phyloP scores from a whole-genome alignment of 1,139 yeast genomes.

The Pichia kudriavzevii region DNA sequence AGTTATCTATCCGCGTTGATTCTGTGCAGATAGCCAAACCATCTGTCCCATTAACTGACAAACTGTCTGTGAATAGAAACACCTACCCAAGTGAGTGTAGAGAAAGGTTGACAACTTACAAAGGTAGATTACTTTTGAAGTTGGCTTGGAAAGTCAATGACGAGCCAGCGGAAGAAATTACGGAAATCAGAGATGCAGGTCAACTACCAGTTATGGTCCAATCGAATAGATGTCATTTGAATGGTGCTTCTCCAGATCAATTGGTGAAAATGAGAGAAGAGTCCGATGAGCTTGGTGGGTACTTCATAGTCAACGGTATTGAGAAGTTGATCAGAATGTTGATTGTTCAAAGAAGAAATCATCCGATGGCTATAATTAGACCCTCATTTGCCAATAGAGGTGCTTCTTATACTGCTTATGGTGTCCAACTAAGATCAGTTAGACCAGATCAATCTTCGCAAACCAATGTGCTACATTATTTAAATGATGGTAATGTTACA shows the following conservation, averaged over 20 bases:
- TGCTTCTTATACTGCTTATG: constrained; percentile 77
- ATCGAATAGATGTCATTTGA: constrained; percentile 85
- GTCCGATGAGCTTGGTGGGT: constrained; percentile 94
- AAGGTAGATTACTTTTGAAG: constrained; percentile 67
- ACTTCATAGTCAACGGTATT: constrained; percentile 92
- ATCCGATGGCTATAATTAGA: constrained; percentile 95
- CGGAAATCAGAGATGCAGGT: constrained; percentile 88
- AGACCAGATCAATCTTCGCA: constrained; percentile 97
- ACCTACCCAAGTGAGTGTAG: constrained; percentile 87
- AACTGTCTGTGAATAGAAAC: constrained; percentile 69
- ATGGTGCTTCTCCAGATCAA: constrained; percentile 73
- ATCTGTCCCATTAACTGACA: constrained; percentile 63
- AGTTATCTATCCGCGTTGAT: constrained; percentile 70
- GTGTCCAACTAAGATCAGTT: constrained; percentile 90
- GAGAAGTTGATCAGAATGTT: constrained; percentile 95
- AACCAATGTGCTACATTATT: constrained; percentile 90
- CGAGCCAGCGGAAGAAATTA: constrained; percentile 53
- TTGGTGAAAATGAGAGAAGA: constrained; percentile 79
- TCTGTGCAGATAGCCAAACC: constrained; percentile 86
- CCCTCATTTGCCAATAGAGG: constrained; percentile 95
- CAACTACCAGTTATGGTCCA: constrained; percentile 85
- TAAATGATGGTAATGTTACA: constrained; percentile 93
- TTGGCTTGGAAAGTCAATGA: constrained; percentile 82
- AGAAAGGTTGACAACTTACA: constrained; percentile 76
- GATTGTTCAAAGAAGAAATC: constrained; percentile 95